Base-by-base conservation (phyloP, 1,284 basidiomycete genomes). In the Melanopsichium pennsylvanicum region DNA sequence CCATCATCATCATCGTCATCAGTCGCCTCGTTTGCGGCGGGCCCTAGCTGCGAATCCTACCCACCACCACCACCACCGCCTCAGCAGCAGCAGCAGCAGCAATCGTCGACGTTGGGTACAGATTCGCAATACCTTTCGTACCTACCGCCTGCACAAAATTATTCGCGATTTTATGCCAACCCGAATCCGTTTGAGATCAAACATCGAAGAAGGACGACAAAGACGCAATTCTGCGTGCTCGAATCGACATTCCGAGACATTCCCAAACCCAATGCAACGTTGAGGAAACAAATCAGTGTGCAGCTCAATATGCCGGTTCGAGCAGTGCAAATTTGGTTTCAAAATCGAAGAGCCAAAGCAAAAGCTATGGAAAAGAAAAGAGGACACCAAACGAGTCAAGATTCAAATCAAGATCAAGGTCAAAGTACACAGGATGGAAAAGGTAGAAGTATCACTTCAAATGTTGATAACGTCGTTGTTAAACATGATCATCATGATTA, bases 121-220 rank as follows among this genome's bases (percentile, higher is more conserved):
- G 39, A 62, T 27, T 47, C 55, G n/a, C 55, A 45, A 16, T 55
- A 58, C 43, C 48, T 59, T 5, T 66, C 56, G 18, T 66, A 66
- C 18, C 43, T 57, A 7, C 48, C 52, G 2, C 60, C 62, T 16
- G 25, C 55, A 2, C 26, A 37, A 8, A 45, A 47, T 36, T 59
- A 70, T 19, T 49, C 45, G 16, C 50, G 59, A 23, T 56, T 58
- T 39, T 70, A 66, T 21, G 58, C 72, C n/a, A n/a, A n/a, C 16
- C 51, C 68, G 34, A 74, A 72, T 27, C 74, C 74, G 5, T 74
- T 76, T 43, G 75, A 77, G 49, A 73, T 77, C 58, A 77, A 77
- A 44, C 75, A 77, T 35, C 64, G 75, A 11, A 40, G 75, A 8
- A 54, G 75, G 2, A 77, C 75, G 15, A 77, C 73, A 19, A 75